Conservation (phyloP, 176 grass and related monocot genomes). For the Tillandsia fasciculata region DNA sequence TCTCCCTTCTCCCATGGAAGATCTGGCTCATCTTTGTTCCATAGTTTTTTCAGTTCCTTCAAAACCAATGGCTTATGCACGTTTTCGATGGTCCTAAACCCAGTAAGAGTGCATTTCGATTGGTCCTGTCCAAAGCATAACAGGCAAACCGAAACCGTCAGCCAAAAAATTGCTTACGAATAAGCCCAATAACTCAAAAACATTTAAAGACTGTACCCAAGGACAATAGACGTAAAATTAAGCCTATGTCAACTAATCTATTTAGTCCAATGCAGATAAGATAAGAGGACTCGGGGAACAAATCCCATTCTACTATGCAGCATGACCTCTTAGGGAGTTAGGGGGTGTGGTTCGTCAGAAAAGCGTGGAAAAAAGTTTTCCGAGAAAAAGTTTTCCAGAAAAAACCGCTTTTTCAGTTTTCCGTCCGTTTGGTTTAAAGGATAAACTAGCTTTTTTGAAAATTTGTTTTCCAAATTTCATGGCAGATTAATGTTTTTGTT, state of each 20-base stretch:
- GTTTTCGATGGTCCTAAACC: slow-evolving; percentile 52
- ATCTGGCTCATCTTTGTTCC: slow-evolving; percentile 62
- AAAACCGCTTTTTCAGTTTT: too few relatives aligned
- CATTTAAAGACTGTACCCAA: not conserved
- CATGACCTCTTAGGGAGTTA: not conserved
- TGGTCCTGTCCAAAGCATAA: slow-evolving; percentile 44
- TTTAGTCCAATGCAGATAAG: slow-evolving; percentile 13
- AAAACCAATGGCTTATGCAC: slow-evolving; percentile 61
- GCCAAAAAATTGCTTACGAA: not conserved
- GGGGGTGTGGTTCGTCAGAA: too few relatives aligned
- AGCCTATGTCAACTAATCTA: not conserved
- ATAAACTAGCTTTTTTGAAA: too few relatives aligned
- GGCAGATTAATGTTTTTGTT: too few relatives aligned
- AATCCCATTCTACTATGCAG: not conserved
- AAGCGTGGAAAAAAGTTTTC: too few relatives aligned
- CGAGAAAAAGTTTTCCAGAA: too few relatives aligned
- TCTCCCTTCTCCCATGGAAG: slow-evolving; percentile 73
- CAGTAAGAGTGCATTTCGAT: slow-evolving; percentile 63
- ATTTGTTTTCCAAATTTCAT: too few relatives aligned
- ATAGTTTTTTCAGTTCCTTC: slow-evolving; percentile 85
- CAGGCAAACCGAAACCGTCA: not conserved
- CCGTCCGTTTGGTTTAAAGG: too few relatives aligned
- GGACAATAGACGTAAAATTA: slow-evolving; percentile 3
- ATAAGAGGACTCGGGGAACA: slow-evolving; percentile 4
- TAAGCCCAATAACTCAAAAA: not conserved